Evolutionary conservation across 2,329 filamentous ascomycete species (phyloP).

Genomic region (Aspergillus sergii): DNA sequence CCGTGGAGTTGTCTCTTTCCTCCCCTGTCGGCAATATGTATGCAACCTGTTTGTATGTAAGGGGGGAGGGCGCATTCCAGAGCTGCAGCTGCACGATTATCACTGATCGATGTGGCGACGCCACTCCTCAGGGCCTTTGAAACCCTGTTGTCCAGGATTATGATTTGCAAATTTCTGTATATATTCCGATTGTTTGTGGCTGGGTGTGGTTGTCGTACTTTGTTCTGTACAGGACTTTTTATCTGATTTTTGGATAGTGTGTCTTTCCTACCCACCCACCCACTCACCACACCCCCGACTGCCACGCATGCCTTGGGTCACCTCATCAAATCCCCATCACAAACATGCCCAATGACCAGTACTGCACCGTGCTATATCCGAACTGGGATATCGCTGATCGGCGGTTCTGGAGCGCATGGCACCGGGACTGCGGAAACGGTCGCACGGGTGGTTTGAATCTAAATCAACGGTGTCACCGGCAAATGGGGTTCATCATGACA

Average conservation of each 20-base stretch:
- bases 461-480: not conserved
- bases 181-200: not conserved
- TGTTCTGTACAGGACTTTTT: not conserved
- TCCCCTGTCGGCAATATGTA: not conserved
- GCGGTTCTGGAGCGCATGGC: not conserved
- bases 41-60: not conserved
- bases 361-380: not conserved
- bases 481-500: not conserved
- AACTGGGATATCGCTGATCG: conserved; percentile 2
- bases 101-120: not conserved
- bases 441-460: not conserved
- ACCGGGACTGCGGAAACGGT: not conserved
- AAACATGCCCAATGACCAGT: conserved; percentile 1
- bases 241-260: not conserved
- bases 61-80: not conserved
- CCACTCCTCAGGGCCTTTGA: not conserved
- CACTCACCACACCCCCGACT: not conserved
- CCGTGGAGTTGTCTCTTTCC: not conserved
- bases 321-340: not conserved
- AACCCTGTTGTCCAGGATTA: not conserved
- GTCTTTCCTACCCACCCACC: not conserved
- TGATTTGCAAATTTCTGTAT: not conserved
- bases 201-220: not conserved
- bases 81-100: conserved; percentile 7
- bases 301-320: conserved; percentile 1